phyloP scores from a whole-genome alignment of 345 rosid genomes.

The Physaria fendleri region DNA sequence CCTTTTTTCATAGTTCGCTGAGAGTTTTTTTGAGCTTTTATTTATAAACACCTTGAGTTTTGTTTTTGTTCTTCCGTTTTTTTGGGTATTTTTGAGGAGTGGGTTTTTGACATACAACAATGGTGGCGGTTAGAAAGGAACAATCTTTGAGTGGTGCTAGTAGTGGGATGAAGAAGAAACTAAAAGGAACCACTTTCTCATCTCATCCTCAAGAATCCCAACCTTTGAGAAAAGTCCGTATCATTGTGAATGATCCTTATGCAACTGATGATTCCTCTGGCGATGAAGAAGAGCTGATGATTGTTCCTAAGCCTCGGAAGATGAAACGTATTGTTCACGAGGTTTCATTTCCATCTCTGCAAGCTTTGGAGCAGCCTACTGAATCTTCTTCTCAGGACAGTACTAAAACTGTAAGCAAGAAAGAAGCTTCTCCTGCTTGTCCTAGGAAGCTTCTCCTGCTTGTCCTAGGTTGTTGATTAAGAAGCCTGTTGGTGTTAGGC shows the following conservation, averaged over 20 bases:
- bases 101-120: conserved; percentile 25
- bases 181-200: conserved; percentile 6
- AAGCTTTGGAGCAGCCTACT: conserved; percentile 11
- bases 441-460: neutral
- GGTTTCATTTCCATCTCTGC: conserved; percentile 37
- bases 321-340: conserved; percentile 54
- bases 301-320: neutral
- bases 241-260: conserved; percentile 70
- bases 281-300: conserved; percentile 65
- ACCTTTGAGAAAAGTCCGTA: conserved; percentile 50
- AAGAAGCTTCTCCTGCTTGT: neutral
- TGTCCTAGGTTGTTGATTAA: conserved; percentile 9
- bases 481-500: conserved; percentile 69
- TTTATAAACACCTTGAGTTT: conserved; percentile 1
- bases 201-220: conserved; percentile 21
- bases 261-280: conserved; percentile 83
- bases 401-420: conserved; percentile 32
- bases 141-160: conserved; percentile 20
- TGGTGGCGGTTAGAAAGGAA: conserved; percentile 32
- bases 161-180: neutral
- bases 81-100: conserved; percentile 23
- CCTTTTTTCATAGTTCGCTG: conserved; percentile 47
- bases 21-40: conserved; percentile 46
- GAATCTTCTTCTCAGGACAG: conserved; percentile 68
- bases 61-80: conserved; percentile 1